phyloP scores from a whole-genome alignment of 1,139 yeast species.

The Keqinozyma sinolaborantium region DNA sequence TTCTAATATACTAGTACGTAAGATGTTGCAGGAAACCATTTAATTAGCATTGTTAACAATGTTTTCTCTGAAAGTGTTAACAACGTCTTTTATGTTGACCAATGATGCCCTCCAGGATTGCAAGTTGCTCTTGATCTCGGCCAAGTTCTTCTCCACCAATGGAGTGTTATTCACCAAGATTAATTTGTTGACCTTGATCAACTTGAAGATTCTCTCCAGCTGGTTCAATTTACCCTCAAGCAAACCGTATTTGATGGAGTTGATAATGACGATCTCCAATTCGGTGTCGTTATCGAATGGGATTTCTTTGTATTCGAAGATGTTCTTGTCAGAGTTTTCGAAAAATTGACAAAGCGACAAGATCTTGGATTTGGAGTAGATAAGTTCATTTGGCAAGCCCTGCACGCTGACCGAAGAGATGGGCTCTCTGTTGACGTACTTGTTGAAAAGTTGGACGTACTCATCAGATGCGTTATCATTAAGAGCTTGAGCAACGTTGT shows the following conservation, averaged over 20 bases:
- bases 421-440: constrained; percentile 37
- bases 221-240: constrained; percentile 49
- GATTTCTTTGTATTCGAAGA: constrained; percentile 37
- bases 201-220: constrained; percentile 39
- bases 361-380: constrained; percentile 36
- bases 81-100: constrained; percentile 40
- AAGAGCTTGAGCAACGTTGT: constrained; percentile 34
- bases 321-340: constrained; percentile 21
- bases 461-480: constrained; percentile 17
- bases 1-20: constrained; percentile 1
- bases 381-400: constrained; percentile 12
- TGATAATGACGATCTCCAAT: constrained; percentile 40
- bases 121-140: constrained; percentile 31
- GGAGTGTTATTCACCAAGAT: constrained; percentile 38
- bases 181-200: constrained; percentile 42
- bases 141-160: constrained; percentile 29
- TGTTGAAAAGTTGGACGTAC: constrained; percentile 25
- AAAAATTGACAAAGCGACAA: constrained; percentile 42
- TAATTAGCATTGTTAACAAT: constrained; percentile 29
- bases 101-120: constrained; percentile 40
- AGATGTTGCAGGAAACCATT: constrained; percentile 1
- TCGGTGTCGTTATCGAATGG: constrained; percentile 34
- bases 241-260: constrained; percentile 43
- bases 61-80: constrained; percentile 42
- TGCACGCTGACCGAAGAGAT: constrained; percentile 13